phyloP scores from a whole-genome alignment of 2,329 filamentous ascomycete species.

The Xylariaceae sp. region DNA sequence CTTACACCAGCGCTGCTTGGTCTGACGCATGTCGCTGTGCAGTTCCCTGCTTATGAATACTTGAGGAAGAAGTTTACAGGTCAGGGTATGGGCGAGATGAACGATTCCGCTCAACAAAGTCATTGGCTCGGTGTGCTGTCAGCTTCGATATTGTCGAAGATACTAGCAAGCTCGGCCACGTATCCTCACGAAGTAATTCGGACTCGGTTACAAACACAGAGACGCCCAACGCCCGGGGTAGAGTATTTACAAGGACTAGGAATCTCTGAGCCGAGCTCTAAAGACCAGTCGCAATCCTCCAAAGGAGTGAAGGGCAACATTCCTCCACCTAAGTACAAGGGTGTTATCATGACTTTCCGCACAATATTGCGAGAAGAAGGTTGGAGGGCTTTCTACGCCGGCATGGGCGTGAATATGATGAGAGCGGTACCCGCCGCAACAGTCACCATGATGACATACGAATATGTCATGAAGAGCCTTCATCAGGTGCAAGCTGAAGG shows the following conservation, averaged over 20 bases:
- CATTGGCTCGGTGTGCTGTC: constrained; percentile 85
- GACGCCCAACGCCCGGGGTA: constrained; percentile 67
- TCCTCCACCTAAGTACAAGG: constrained; percentile 65
- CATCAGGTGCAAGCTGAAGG: constrained; percentile 52
- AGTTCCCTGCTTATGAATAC: constrained; percentile 95
- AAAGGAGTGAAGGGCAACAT: constrained; percentile 27
- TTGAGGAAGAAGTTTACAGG: constrained; percentile 92
- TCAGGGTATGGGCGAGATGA: constrained; percentile 78
- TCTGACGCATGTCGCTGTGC: constrained; percentile 92
- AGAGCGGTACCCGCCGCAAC: constrained; percentile 93
- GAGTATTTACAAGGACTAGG: constrained; percentile 58
- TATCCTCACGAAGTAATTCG: constrained; percentile 97
- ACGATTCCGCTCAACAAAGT: constrained; percentile 61
- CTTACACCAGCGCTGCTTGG: constrained; percentile 90
- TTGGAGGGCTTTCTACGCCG: constrained; percentile 95
- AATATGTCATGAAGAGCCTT: constrained; percentile 69
- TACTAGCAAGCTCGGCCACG: constrained; percentile 91
- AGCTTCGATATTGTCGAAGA: constrained; percentile 91
- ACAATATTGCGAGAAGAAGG: constrained; percentile 91
- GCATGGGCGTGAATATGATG: constrained; percentile 97
- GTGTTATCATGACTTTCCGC: constrained; percentile 79
- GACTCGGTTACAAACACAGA: constrained; percentile 91
- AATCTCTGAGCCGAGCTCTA: constrained; percentile 49
- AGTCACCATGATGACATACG: constrained; percentile 97
- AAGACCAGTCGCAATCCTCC: constrained; percentile 52